Evolutionary conservation across 2,329 filamentous ascomycete species (phyloP).

Genomic region (Rhynchosporium secalis): DNA sequence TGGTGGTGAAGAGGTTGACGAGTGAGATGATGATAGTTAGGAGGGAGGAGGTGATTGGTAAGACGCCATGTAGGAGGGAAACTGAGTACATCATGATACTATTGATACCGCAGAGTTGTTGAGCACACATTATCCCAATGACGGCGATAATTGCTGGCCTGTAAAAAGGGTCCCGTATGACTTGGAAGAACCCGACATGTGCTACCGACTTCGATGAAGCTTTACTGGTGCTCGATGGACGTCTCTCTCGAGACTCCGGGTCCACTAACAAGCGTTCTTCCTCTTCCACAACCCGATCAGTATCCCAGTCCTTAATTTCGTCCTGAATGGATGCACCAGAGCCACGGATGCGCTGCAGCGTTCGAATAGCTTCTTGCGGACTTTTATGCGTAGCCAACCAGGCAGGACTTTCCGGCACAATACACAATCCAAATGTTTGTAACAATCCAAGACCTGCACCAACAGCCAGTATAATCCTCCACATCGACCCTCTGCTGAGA

Average conservation of each 20-base stretch:
- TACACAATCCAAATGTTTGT: slow-evolving; percentile 69
- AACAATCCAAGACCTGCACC: slow-evolving; percentile 67
- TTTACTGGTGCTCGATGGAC: slow-evolving; percentile 33
- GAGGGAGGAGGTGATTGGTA: slow-evolving; percentile 77
- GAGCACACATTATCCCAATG: slow-evolving; percentile 86
- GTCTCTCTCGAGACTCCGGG: slow-evolving; percentile 26
- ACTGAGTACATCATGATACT: slow-evolving; percentile 99
- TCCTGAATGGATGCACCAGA: slow-evolving; percentile 65
- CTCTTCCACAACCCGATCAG: slow-evolving; percentile 38
- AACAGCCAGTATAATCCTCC: slow-evolving; percentile 79
- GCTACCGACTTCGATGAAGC: slow-evolving; percentile 8
- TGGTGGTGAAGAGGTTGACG: slow-evolving; percentile 82
- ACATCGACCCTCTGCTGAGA: slow-evolving; percentile 73
- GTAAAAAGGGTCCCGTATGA: slow-evolving; percentile 66
- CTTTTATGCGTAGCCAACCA: slow-evolving; percentile 75
- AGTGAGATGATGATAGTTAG: slow-evolving; percentile 86
- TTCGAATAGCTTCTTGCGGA: slow-evolving; percentile 60
- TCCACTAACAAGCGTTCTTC: slow-evolving; percentile 35
- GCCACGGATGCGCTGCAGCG: slow-evolving; percentile 76
- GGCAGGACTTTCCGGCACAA: slow-evolving; percentile 84
- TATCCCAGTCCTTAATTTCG: slow-evolving; percentile 67
- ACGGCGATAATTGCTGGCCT: slow-evolving; percentile 78
- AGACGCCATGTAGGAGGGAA: slow-evolving; percentile 76
- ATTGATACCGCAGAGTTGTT: slow-evolving; percentile 94
- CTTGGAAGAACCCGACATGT: slow-evolving; percentile 62